These are phyloP conservation scores for Hypoxylon sp. DNA, from an alignment of 2,329 filamentous ascomycete species.

Conservation along the genomic window DNA sequence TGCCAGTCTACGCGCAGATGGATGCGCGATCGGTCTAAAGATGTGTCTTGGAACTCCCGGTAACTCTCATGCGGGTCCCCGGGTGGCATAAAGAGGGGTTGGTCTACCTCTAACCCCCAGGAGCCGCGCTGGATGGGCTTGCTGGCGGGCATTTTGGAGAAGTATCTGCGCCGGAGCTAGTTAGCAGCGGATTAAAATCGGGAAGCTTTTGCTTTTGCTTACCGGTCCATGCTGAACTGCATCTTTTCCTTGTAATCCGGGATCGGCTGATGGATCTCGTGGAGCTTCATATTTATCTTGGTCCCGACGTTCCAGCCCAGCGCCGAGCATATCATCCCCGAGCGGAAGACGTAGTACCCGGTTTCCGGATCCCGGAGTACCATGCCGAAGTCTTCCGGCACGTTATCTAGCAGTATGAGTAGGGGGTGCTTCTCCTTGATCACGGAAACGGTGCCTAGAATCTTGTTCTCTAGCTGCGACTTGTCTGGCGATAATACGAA, in stretches of 20 bases:
- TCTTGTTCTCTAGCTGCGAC: slow-evolving; percentile 75
- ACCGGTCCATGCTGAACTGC: slow-evolving; percentile 89
- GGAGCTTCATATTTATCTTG: slow-evolving; percentile 80
- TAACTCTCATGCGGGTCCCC: slow-evolving; percentile 75
- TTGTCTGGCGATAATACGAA: slow-evolving; percentile 73
- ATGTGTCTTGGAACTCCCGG: slow-evolving; percentile 70
- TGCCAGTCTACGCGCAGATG: slow-evolving; percentile 89
- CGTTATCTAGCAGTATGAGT: slow-evolving; percentile 79
- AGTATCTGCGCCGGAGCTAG: slow-evolving; percentile 70
- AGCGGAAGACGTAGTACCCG: slow-evolving; percentile 81
- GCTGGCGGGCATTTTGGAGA: slow-evolving; percentile 81
- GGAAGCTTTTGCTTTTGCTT: slow-evolving; percentile 52
- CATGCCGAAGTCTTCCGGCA: slow-evolving; percentile 88
- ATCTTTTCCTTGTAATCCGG: slow-evolving; percentile 92
- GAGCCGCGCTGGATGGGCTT: slow-evolving; percentile 86
- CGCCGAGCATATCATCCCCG: slow-evolving; percentile 82
- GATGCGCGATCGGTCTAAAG: slow-evolving; percentile 71
- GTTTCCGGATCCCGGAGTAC: slow-evolving; percentile 79
- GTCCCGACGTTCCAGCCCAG: slow-evolving; percentile 83
- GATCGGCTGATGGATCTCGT: slow-evolving; percentile 80
- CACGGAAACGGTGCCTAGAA: slow-evolving; percentile 74
- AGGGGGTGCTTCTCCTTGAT: slow-evolving; percentile 76
- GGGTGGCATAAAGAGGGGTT: slow-evolving; percentile 81
- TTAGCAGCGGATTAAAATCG: background rate
- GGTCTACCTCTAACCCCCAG: slow-evolving; percentile 84